Conservation (phyloP, 2,329 filamentous ascomycete species). For the Pyrenophora teres region DNA sequence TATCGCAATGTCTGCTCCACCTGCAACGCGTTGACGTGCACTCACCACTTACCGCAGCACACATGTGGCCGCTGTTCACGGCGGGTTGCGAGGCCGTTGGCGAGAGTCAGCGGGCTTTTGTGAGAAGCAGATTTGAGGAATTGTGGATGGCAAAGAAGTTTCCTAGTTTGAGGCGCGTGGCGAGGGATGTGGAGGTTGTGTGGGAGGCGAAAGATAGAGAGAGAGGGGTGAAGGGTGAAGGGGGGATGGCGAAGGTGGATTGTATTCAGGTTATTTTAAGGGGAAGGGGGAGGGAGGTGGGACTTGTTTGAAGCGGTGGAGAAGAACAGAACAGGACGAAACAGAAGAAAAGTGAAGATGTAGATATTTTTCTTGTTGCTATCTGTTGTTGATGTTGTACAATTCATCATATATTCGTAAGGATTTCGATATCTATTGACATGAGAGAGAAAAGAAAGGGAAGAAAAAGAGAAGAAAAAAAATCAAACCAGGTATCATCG, state of each 20-base stretch:
- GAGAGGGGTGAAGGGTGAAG: constrained; percentile 24
- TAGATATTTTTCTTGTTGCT: too few relatives aligned
- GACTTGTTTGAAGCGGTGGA: constrained; percentile 26
- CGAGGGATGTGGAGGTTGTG: constrained; percentile 38
- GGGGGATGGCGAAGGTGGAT: constrained; percentile 37
- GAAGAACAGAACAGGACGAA: neutral
- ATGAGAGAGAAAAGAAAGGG: too few relatives aligned
- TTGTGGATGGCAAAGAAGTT: constrained; percentile 34
- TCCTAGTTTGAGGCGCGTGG: constrained; percentile 30
- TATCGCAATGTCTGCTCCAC: constrained; percentile 27
- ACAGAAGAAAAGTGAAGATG: too few relatives aligned
- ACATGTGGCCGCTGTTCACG: constrained; percentile 42
- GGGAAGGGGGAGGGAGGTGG: constrained; percentile 34
- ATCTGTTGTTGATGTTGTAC: too few relatives aligned
- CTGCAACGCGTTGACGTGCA: constrained; percentile 21
- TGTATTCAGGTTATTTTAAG: constrained; percentile 39
- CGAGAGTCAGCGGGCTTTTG: constrained; percentile 28
- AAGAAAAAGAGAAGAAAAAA: too few relatives aligned
- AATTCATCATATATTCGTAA: too few relatives aligned
- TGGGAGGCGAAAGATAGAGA: constrained; percentile 38
- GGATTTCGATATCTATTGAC: too few relatives aligned
- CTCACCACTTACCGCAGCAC: constrained; percentile 34
- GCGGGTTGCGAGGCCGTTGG: constrained; percentile 38
- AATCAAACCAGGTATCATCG: too few relatives aligned
- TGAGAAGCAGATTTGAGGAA: constrained; percentile 29